Evolutionary conservation across 2,329 filamentous ascomycete genomes (phyloP).

Genomic region (Penicillium hesseltinei): DNA sequence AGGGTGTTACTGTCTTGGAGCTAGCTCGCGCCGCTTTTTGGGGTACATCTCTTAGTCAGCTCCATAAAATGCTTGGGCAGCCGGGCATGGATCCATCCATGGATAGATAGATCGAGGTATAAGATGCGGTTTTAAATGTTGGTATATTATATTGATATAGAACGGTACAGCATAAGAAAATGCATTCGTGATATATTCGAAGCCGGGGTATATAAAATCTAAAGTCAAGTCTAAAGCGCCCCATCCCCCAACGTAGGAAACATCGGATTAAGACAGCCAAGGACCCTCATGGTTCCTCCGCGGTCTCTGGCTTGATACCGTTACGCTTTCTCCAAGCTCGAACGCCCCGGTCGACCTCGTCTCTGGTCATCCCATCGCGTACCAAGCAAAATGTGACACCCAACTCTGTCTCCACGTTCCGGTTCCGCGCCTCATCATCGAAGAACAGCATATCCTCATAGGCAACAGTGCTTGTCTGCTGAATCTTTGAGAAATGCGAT

Average conservation of each 20-base stretch:
- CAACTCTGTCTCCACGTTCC: conserved; percentile 69
- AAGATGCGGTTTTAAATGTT: neutral
- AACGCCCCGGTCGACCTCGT: conserved; percentile 76
- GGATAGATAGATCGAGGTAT: neutral
- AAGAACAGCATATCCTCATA: conserved; percentile 94
- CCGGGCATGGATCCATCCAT: neutral
- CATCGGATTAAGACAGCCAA: neutral
- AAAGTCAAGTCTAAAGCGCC: neutral
- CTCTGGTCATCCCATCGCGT: conserved; percentile 71
- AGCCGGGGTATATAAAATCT: neutral
- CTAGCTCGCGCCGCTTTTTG: neutral
- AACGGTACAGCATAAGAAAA: neutral
- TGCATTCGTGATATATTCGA: neutral
- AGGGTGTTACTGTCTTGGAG: neutral
- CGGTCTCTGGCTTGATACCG: conserved; percentile 43
- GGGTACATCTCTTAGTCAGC: conserved; percentile 1
- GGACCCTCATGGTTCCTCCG: neutral
- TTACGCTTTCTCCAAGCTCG: conserved; percentile 75
- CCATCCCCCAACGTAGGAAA: neutral
- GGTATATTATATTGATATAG: neutral
- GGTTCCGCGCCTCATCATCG: conserved; percentile 84
- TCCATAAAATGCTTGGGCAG: neutral
- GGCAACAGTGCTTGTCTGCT: conserved; percentile 65
- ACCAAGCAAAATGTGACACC: conserved; percentile 85
- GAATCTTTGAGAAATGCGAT: conserved; percentile 75